Evolutionary conservation across 192 early-diverging fungal species (phyloP), one percentile per base, ranked within the genome.

Genomic region (Coemansia sp.): DNA sequence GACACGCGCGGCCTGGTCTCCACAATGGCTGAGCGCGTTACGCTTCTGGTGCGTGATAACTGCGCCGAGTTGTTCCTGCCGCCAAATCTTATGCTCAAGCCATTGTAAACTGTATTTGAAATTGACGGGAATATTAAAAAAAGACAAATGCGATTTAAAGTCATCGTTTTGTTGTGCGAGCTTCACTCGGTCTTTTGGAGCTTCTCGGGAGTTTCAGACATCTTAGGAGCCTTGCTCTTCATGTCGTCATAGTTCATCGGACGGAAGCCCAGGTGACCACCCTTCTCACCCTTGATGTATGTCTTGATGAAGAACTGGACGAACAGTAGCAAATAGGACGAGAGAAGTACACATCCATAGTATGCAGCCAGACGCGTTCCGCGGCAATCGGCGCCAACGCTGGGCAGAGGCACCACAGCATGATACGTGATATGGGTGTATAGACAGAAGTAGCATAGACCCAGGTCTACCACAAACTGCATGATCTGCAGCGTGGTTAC

Each of bases 401-500:
- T 87, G 63, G 89, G 87, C 53, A 87, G 67, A 22, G 71, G 79
- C 38, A 86, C 84, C 57, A 71, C 83, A 66, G 90, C 88, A 59
- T 84, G 84, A 66, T 58, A 82, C 51, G 86, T 78, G 56, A 92
- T 88, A 82, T 92, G 87, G 49, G 87, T 91, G 84, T 94, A 94
- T 26, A 89, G 83, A 74, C 88, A 89, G 78, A 89, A 89, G 76
- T 94, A 93, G 80, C 93, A 88, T 56, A 94, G 79, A 38, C 83
- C 80, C 30, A 97, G 77, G 68, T 94, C 95, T 27, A 95, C 87
- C 31, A 95, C 85, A 54, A 97, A 95, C 83, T 97, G 95, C 54
- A 85, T 73, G 49, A 97, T 97, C 82, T 97, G 95, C 60, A 92
- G 76, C n/a, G 92, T 92, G 19, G 95, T 97, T 23, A 97, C 81